A percentile compares a stretch with the other conserved stretches of the same genome.
These are phyloP conservation scores for Hyaloscypha bicolor DNA, from an alignment of 495 filamentous ascomycete species.

Conservation along the genomic window DNA sequence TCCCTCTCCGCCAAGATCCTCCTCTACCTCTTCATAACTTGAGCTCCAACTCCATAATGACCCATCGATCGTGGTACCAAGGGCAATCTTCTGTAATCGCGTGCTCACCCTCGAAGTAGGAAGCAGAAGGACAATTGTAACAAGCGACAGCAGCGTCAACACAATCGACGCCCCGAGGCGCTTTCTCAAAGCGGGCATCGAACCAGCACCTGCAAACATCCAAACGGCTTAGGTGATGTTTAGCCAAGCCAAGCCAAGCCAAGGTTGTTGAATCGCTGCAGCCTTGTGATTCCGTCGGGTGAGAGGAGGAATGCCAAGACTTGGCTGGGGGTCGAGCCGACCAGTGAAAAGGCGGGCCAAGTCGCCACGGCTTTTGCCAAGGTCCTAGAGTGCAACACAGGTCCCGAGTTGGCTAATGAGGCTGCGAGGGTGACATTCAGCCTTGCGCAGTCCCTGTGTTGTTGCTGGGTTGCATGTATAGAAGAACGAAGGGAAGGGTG, in stretches of 20 bases:
- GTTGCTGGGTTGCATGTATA: neutral
- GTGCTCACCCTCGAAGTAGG: slow-evolving; percentile 7
- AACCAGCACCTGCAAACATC: neutral
- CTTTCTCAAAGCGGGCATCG: slow-evolving; percentile 19
- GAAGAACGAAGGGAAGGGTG: neutral
- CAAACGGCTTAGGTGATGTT: neutral
- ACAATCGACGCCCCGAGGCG: slow-evolving; percentile 25
- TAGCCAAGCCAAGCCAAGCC: neutral
- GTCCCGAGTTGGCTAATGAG: slow-evolving; percentile 2
- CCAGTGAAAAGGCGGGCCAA: neutral
- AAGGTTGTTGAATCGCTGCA: neutral
- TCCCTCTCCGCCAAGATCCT: slow-evolving; percentile 5
- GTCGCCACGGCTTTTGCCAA: neutral
- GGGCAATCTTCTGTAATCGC: slow-evolving; percentile 24
- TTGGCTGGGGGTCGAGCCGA: neutral
- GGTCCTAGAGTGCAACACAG: neutral
- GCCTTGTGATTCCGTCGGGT: neutral
- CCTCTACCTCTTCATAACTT: slow-evolving; percentile 4
- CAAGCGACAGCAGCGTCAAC: slow-evolving; percentile 20
- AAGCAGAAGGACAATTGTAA: slow-evolving; percentile 20
- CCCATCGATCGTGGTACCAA: slow-evolving; percentile 13
- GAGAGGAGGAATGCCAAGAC: neutral
- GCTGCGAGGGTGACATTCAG: slow-evolving; percentile 10
- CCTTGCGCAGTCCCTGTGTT: neutral
- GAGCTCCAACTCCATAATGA: slow-evolving; percentile 24